Base-by-base conservation (phyloP, 2,329 filamentous ascomycete species). In the Pseudogymnoascus sp. region DNA sequence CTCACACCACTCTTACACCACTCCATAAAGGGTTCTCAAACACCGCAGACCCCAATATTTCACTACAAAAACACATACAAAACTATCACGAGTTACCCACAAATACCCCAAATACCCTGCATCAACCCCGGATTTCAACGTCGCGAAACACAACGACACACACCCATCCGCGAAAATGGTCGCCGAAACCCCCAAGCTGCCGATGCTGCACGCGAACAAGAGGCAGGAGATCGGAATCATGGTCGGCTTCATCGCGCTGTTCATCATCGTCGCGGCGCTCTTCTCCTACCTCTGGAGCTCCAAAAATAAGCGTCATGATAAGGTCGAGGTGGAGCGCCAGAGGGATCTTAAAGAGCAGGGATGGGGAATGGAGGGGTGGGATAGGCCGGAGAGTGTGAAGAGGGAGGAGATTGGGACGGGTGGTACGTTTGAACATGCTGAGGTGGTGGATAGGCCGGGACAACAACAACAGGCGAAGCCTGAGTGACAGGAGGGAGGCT, bases 241-340 rank as follows among this genome's bases (percentile, higher is more conserved):
- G 60, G 5, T 41, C 34, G 60, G 60, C n/a, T 61, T 61, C 60
- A 61, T 61, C 11, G 31, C 36, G 8, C 19, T 61, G 31, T 61
- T 61, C 21, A 2, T 43, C 4, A 41, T 41, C 6, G 60, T 61
- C 4, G 25, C 39, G 8, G 16, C 19, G 23, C 2, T 61, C 13
- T 61, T 61, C 73, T 74, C 66, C 60, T 73, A 39, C 34, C 23
- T 61, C 34, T 61, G 39, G 60, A 61, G 14, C 23, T 8, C 39
- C 16, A 61, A 61, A 36, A 61, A 61, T 36, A 61, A 25, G 60
- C 60, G 60, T 5, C 34, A 61, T 4, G 39, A 39, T 10, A 25
- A 14, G 34, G 7, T 25, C 3, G 60, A 61, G 60, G 36, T 41
- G 41, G 60, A 61, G 6, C 60, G 60, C 36, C 60, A 39, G 16